Evolutionary conservation across 805 yeast genomes (phyloP).

Genomic region (Wickerhamiella sergipiensis): DNA sequence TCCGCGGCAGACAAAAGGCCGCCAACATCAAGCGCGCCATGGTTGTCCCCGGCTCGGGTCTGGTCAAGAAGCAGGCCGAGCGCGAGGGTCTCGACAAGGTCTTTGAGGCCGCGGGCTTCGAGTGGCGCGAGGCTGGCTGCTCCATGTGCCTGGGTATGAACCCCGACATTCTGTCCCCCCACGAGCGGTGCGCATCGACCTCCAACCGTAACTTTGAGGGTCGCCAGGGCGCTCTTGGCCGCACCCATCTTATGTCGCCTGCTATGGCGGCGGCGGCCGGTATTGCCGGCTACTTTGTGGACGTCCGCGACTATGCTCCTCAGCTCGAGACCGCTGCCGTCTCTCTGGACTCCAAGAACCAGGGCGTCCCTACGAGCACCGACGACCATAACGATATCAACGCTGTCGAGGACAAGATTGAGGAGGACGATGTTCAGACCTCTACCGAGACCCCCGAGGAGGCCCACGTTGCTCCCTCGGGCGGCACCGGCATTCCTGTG

Average conservation of each 20-base stretch:
- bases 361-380: not conserved
- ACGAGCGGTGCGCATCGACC: constrained; percentile 97
- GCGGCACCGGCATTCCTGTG: constrained; percentile 50
- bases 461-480: constrained; percentile 21
- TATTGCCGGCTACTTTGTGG: constrained; percentile 77
- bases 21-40: constrained; percentile 65
- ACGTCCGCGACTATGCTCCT: constrained; percentile 71
- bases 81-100: constrained; percentile 86
- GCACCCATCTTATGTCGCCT: constrained; percentile 97
- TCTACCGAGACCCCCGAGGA: constrained; percentile 16
- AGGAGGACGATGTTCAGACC: constrained; percentile 34
- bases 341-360: constrained; percentile 21
- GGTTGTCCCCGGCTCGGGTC: constrained; percentile 96
- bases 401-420: constrained; percentile 43
- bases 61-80: constrained; percentile 89
- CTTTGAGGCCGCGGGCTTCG: constrained; percentile 85
- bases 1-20: constrained; percentile 80
- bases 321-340: constrained; percentile 20
- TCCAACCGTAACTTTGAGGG: constrained; percentile 98
- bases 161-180: constrained; percentile 89
- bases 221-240: constrained; percentile 91
- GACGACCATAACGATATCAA: constrained; percentile 16
- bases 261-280: constrained; percentile 99
- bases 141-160: constrained; percentile 99
- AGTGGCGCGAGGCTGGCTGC: constrained; percentile 99